Evolutionary conservation across 306 rosid species (phyloP), one percentile per base, ranked within the genome.

Genomic region (Fagus crenata): DNA sequence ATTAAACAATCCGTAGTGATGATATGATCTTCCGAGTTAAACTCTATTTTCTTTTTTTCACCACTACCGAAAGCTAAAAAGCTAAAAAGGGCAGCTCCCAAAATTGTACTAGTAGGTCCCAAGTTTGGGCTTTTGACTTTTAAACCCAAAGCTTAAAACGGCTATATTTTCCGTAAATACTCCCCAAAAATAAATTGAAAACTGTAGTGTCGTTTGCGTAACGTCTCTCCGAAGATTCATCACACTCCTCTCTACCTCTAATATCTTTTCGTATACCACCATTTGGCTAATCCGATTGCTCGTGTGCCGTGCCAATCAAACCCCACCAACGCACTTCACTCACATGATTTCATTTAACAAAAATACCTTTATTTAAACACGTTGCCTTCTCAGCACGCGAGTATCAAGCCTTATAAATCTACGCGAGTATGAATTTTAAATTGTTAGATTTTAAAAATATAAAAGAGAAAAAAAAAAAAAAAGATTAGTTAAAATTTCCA

Each of bases 201-300:
- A 54, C 22, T n/a, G 36, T 37, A 36, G 31, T 75, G 84, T 75
- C 64, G 79, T 54, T 76, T 40, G 73, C 87, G 72, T 74, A 78
- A 84, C 87, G 85, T 81, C 78, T 56, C 83, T 81, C 53, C 18
- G 78, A 78, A 81, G 78, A 70, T 74, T 41, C 73, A n/a, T 31
- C 64, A 42, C 49, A 59, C 64, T 5, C 63, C 49, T 72, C 63
- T 35, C 49, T 46, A 71, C 41, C 64, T n/a, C 28, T 22, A 3
- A 9, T 42, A 35, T 32, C 41, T 41, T 3, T 6, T 8, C 12
- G 1, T n/a, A 1, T 0, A 7, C 28, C 37, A 0, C 6, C 7
- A 36, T 22, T 49, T 51, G 36, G 14, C 5, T 32, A 11, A 40
- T 7, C 54, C 8, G 67, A 49, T 18, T 59, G 49, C 39, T 13